Base-by-base conservation (phyloP, 2,329 filamentous ascomycete genomes). In the Xylariales sp. region DNA sequence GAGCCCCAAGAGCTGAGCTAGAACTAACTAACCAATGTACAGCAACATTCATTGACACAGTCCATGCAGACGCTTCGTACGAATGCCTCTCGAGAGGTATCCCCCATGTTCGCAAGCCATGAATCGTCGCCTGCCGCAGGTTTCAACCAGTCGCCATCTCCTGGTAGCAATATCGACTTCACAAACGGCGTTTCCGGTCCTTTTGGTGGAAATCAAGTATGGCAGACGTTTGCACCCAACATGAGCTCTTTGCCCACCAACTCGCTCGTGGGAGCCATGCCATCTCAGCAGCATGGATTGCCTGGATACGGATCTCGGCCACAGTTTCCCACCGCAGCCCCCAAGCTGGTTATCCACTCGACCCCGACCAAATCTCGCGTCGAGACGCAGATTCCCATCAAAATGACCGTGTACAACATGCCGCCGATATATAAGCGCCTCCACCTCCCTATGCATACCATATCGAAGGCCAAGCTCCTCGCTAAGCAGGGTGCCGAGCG, bases 311-410 rank as follows among this genome's bases (percentile, higher is more conserved):
- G 46, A 13, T 44, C 45, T 15, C 42, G 45, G 14, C 40, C 27
- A 23, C 31, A 45, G 13, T 35, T 42, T 27, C 40, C 44, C 11
- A 20, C 19, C 14, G 41, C 40, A 20, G 46, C 48, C 14, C 72
- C 62, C 35, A 62, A 64, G 35, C 59, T 87, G 27, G 75, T 72
- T 11, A 77, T 87, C 29, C 72, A 82, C 45, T 78, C 81, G 5
- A 85, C 79, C 4, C 83, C 83, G 5, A 58, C 78, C 40, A 97
- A 96, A 62, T 95, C 90, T 13, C 82, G 93, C 16, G 93, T 97
- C 14, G 93, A 98, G 66, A 97, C 93, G 0, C 93, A 97, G 57
- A 96, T 97, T 50, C 87, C 86, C 7, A 88, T 96, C 49, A 83
- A 83, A 52, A 74, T 97, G 61, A 85, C 82, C 0, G 63, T 97